phyloP scores from a whole-genome alignment of 2,329 filamentous ascomycete species.

The Neonectria magnoliae region DNA sequence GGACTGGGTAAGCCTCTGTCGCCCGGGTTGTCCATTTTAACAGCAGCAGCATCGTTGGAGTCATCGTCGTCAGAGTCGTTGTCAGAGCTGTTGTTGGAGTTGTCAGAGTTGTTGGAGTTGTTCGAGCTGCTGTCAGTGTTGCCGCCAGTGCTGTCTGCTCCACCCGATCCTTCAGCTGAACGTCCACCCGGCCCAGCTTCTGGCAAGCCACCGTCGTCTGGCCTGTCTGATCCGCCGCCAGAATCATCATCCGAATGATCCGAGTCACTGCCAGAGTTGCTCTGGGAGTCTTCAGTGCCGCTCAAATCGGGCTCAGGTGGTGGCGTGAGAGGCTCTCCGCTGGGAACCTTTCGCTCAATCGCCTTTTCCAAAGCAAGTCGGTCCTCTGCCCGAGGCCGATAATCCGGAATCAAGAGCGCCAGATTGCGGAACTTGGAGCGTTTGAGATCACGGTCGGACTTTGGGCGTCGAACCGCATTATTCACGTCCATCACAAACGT shows the following conservation, averaged over 20 bases:
- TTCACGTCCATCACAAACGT: constrained; percentile 44
- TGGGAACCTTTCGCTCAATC: neutral
- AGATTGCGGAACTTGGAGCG: constrained; percentile 36
- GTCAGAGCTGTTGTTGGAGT: no score
- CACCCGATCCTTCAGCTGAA: neutral
- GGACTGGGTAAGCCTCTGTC: no score
- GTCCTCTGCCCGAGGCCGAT: constrained; percentile 10
- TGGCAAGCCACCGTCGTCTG: neutral
- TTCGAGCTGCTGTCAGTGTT: neutral
- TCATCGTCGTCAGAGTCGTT: no score
- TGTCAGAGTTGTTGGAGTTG: no score
- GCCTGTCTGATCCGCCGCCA: neutral
- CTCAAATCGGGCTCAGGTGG: neutral
- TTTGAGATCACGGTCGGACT: constrained; percentile 5
- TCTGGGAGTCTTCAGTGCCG: neutral
- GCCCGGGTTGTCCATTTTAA: no score
- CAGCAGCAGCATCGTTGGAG: no score
- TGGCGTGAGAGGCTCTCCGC: neutral
- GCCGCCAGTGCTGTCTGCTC: neutral
- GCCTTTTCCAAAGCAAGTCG: constrained; percentile 2
- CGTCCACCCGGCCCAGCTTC: neutral
- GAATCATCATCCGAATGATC: neutral
- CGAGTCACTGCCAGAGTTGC: neutral
- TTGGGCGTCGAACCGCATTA: constrained; percentile 34
- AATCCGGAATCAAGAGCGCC: constrained; percentile 27